Evolutionary conservation across 805 yeast genomes (phyloP).

Genomic region (Wickerhamomyces hampshirensis): DNA sequence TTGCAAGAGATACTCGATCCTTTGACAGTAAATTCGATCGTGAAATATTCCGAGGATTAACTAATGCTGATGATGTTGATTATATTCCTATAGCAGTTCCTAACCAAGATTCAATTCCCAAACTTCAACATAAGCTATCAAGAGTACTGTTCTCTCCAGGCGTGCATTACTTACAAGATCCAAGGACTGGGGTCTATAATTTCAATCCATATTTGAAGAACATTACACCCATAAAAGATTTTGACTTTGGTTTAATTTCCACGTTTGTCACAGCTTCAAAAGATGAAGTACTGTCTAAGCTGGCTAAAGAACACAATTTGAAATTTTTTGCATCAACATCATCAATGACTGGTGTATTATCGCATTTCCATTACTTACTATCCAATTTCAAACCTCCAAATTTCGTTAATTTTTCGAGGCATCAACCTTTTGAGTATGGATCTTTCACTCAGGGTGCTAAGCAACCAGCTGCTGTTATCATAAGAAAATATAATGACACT

Average conservation of each 20-base stretch:
- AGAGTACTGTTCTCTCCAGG: constrained; percentile 76
- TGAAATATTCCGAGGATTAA: no score
- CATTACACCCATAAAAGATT: constrained; percentile 60
- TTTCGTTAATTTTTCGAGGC: constrained; percentile 38
- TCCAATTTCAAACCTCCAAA: constrained; percentile 56
- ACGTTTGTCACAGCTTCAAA: constrained; percentile 63
- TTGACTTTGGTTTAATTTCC: constrained; percentile 54
- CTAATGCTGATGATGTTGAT: no score
- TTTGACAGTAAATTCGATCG: no score
- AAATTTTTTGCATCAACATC: constrained; percentile 77
- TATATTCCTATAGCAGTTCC: constrained; percentile 12
- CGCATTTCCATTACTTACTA: constrained; percentile 69
- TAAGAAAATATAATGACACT: constrained; percentile 35
- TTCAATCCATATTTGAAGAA: constrained; percentile 56
- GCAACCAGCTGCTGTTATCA: constrained; percentile 52
- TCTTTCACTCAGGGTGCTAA: constrained; percentile 41
- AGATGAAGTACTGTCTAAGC: constrained; percentile 46
- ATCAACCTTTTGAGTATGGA: constrained; percentile 33
- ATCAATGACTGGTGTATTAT: constrained; percentile 72
- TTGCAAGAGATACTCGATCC: no score
- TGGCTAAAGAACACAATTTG: constrained; percentile 35
- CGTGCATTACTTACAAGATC: constrained; percentile 72
- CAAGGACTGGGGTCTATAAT: constrained; percentile 68
- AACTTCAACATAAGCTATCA: constrained; percentile 60
- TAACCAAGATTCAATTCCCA: constrained; percentile 35